Evolutionary conservation across 345 rosid genomes (phyloP), one percentile per base, ranked within the genome.

Genomic region (Odontarrhena argentea): DNA sequence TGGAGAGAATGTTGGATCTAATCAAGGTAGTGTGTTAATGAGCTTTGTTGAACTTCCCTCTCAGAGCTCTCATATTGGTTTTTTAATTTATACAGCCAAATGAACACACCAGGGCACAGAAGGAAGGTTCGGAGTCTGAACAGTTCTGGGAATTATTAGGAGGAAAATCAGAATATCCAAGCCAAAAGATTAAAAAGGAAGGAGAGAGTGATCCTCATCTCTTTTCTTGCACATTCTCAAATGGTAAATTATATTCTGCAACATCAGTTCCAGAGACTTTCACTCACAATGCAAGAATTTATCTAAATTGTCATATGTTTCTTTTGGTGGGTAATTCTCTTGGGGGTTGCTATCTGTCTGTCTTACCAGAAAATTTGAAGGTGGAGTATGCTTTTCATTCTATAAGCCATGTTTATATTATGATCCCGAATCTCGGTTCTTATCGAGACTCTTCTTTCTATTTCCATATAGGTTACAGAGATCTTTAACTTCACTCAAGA

Each of bases 141-240:
- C 93, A 82, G 55, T 95, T 95, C 65, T 95, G 99, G 99, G 93
- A 87, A 61, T 37, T 86, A 65, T 65, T 95, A 49, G 96, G 94
- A 56, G 98, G 94, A 61, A 95, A 95, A 81, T 41, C 82, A 51
- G 99, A 95, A 79, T 83, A 89, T 64, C 77, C 91, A 1, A 85
- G 84, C 74, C 89, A 86, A 74, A 91, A 86, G 82, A 79, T 87
- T 45, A 83, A 67, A 37, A 86, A 73, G 68, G 86, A 79, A 47
- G 82, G 87, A 76, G 99, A 95, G 78, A 84, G 82, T 60, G 99
- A 95, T 83, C 84, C 97, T 75, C 99, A 86, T 71, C 86, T 95
- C 48, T 95, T 91, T 78, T 84, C 96, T 70, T 95, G 99, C 79
- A 75, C 78, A 9, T 89, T 80, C 72, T 72, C 83, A 40, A 52